Percentiles rank a stretch among this genome's conserved stretches.
Conservation (phyloP, 345 rosid genomes). For the Aquilaria sinensis region DNA sequence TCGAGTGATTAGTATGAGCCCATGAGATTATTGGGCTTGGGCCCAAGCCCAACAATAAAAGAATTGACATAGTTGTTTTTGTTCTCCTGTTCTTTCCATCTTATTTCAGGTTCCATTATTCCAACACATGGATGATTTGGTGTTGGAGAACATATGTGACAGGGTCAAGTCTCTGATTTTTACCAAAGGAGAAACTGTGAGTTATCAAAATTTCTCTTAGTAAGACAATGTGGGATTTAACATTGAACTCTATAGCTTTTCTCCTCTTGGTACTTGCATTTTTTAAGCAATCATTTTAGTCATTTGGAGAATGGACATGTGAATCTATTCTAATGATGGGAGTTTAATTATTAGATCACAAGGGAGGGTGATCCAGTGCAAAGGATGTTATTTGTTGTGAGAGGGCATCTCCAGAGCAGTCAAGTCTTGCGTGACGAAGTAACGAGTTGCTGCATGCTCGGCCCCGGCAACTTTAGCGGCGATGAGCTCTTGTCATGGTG, state of each 20-base stretch:
- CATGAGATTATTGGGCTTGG: neutral
- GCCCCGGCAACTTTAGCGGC: constrained; percentile 96
- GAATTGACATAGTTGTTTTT: neutral
- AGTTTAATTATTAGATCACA: constrained; percentile 42
- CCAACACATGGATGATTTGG: constrained; percentile 95
- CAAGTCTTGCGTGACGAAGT: constrained; percentile 82
- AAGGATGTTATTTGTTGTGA: constrained; percentile 89
- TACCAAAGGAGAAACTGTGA: constrained; percentile 92
- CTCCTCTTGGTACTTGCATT: neutral
- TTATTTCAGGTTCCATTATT: constrained; percentile 74
- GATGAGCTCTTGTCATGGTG: constrained; percentile 97
- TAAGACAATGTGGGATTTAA: neutral
- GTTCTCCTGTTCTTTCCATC: neutral
- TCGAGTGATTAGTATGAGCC: neutral
- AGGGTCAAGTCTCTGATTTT: constrained; percentile 89
- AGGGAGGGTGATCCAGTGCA: constrained; percentile 96
- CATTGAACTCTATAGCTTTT: neutral
- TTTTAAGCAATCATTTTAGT: too few species aligned
- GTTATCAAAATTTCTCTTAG: constrained; percentile 10
- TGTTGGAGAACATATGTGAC: constrained; percentile 89
- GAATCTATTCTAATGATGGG: neutral
- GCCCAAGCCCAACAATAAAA: neutral
- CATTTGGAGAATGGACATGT: too few species aligned
- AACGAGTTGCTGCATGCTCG: constrained; percentile 90
- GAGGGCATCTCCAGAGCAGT: constrained; percentile 97